These are phyloP conservation scores for Cryphonectria nitschkei DNA, from an alignment of 2,329 filamentous ascomycete genomes.

Conservation along the genomic window DNA sequence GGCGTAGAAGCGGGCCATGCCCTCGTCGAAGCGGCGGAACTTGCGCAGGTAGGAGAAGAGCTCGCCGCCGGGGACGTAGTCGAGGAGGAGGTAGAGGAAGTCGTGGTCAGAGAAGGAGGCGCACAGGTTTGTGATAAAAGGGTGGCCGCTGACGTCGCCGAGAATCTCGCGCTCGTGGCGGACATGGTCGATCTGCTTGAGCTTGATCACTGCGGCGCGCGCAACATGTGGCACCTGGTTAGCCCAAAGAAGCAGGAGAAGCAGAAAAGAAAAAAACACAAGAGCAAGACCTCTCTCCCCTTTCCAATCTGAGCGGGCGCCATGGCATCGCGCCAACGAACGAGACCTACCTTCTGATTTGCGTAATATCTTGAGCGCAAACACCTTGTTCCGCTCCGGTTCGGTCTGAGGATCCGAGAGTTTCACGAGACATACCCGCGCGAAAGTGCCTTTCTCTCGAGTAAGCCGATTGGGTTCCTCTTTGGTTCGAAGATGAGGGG, in stretches of 20 bases:
- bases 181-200: slow-evolving; percentile 87
- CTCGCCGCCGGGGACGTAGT: slow-evolving; percentile 83
- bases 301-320: too few relatives aligned
- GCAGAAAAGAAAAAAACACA: too few relatives aligned
- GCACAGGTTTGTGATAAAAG: slow-evolving; percentile 80
- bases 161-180: slow-evolving; percentile 81
- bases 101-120: slow-evolving; percentile 80
- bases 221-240: neutral
- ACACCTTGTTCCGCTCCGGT: slow-evolving; percentile 67
- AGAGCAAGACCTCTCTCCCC: too few relatives aligned
- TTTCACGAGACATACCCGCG: slow-evolving; percentile 77
- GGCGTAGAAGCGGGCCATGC: slow-evolving; percentile 78
- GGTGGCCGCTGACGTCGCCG: slow-evolving; percentile 75
- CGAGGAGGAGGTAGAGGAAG: slow-evolving; percentile 80
- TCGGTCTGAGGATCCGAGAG: slow-evolving; percentile 55
- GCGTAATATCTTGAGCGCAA: slow-evolving; percentile 79
- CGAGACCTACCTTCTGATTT: slow-evolving; percentile 56
- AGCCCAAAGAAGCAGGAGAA: neutral
- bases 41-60: slow-evolving; percentile 82
- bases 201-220: slow-evolving; percentile 66
- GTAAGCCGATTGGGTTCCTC: slow-evolving; percentile 15
- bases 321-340: too few relatives aligned
- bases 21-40: slow-evolving; percentile 77
- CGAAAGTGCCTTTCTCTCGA: slow-evolving; percentile 69
- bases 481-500: neutral